Evolutionary conservation across 495 filamentous ascomycete species (phyloP), one percentile per base, ranked within the genome.

Genomic region (Neurospora sp.): DNA sequence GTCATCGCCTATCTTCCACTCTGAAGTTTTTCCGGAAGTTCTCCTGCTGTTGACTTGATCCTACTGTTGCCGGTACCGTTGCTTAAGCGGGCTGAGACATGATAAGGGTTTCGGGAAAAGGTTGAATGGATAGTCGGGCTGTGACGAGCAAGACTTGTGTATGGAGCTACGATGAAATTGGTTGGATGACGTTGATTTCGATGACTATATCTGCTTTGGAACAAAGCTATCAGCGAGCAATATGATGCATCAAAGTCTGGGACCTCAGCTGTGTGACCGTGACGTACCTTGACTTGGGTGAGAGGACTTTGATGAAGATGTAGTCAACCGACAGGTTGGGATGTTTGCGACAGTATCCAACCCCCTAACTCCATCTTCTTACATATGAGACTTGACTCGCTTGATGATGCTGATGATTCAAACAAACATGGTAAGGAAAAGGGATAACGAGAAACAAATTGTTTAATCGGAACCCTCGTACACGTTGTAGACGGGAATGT

Each of bases 401-500:
- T 59, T 14, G 20, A 59, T 59, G 20, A 23, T 14, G 48, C n/a
- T 59, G 11, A 14, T 59, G 20, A 59, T 59, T 23, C 20, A 27
- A 6, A 59, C 11, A 59, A 54, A 59, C 0, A 23, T 27, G 20
- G 2, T 11, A 6, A 62, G 12, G 2, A 62, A 62, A 62, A 1
- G 27, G 14, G 23, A 62, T 35, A 2, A n/a, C 35, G 11, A 70
- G 72, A 69, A 20, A 73, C 39, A 35, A 35, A 9, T 1, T 62
- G 14, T 18, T 18, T 73, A 77, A 71, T 73, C 74, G 12, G 74
- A 72, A 16, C 76, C 76, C 71, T 77, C 76, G 48, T 77, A 74
- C 6, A 76, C 71, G 41, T 74, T 77, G 16, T 74, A 59, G 31
- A 77, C 31, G 31, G 78, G 78, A 18, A 79, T 73, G 31, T 76